Evolutionary conservation across 164 flowering plant genomes (phyloP).

Genomic region (Tetracentron sinense): DNA sequence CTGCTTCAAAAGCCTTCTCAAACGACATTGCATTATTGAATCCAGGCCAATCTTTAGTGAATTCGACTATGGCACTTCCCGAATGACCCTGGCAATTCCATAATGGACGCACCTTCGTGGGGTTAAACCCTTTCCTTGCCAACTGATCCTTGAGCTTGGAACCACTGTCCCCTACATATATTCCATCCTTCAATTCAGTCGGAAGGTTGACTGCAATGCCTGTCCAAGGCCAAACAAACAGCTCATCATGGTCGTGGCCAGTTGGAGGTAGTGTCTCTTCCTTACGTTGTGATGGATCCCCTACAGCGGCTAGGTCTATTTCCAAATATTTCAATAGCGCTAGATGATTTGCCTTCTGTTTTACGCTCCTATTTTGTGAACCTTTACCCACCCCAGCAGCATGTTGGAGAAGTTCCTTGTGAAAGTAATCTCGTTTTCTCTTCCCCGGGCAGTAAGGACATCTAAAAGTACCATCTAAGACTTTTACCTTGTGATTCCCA

Average conservation of each 20-base stretch:
- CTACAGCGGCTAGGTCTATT: slow-evolving; percentile 35
- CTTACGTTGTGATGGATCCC: slow-evolving; percentile 27
- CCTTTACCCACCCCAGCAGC: slow-evolving; percentile 69
- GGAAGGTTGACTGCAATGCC: slow-evolving; percentile 74
- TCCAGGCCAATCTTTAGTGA: slow-evolving; percentile 73
- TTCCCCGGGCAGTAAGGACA: slow-evolving; percentile 84
- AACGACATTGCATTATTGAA: slow-evolving; percentile 69
- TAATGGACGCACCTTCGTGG: slow-evolving; percentile 59
- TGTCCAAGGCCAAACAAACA: slow-evolving; percentile 76
- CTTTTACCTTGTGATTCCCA: slow-evolving; percentile 43
- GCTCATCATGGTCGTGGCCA: slow-evolving; percentile 43
- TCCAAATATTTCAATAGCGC: slow-evolving; percentile 67
- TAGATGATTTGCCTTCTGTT: slow-evolving; percentile 68
- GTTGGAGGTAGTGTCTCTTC: slow-evolving; percentile 27
- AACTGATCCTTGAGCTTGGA: slow-evolving; percentile 65
- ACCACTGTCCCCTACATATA: slow-evolving; percentile 67
- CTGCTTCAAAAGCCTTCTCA: slow-evolving; percentile 67
- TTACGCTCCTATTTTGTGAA: slow-evolving; percentile 53
- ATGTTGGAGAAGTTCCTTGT: slow-evolving; percentile 80
- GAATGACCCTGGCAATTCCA: slow-evolving; percentile 79
- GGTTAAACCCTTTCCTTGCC: slow-evolving; percentile 58
- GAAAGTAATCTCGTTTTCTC: slow-evolving; percentile 45
- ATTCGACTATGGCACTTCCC: slow-evolving; percentile 69
- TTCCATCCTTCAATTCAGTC: slow-evolving; percentile 54
- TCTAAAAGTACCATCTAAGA: slow-evolving; percentile 36